phyloP scores from a whole-genome alignment of 176 grass and related monocot species.

The Lolium perenne region DNA sequence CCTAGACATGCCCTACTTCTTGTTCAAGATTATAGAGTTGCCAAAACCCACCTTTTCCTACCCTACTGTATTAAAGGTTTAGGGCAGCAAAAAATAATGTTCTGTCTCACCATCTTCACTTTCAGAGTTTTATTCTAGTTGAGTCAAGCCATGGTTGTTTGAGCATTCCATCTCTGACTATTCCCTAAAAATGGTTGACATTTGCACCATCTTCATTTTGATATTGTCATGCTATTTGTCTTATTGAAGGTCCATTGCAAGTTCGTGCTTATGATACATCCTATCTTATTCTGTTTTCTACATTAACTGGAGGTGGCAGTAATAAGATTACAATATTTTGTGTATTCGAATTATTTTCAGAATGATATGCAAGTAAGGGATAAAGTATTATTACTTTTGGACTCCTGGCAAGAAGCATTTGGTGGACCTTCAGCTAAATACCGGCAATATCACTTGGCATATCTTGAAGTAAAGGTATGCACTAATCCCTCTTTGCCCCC shows the following conservation, averaged over 20 bases:
- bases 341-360: constrained; percentile 49
- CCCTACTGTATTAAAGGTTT: background rate
- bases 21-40: constrained; percentile 6
- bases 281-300: background rate
- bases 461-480: constrained; percentile 88
- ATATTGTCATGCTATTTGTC: constrained; percentile 2
- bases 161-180: background rate
- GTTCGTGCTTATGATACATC: background rate
- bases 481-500: constrained; percentile 24
- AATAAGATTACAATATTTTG: background rate
- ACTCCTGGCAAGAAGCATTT: constrained; percentile 99
- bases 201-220: constrained; percentile 6
- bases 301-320: background rate
- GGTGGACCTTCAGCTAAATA: constrained; percentile 86
- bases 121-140: background rate
- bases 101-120: background rate
- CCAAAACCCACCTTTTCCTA: constrained; percentile 19
- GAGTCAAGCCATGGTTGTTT: constrained; percentile 9
- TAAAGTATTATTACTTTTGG: constrained; percentile 80
- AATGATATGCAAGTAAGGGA: constrained; percentile 90
- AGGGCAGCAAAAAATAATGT: background rate
- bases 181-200: background rate
- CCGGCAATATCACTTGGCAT: constrained; percentile 86
- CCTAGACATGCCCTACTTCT: background rate
- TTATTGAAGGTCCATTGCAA: constrained; percentile 21